phyloP scores from a whole-genome alignment of 2,329 filamentous ascomycete species.

The Massarina eburnea region DNA sequence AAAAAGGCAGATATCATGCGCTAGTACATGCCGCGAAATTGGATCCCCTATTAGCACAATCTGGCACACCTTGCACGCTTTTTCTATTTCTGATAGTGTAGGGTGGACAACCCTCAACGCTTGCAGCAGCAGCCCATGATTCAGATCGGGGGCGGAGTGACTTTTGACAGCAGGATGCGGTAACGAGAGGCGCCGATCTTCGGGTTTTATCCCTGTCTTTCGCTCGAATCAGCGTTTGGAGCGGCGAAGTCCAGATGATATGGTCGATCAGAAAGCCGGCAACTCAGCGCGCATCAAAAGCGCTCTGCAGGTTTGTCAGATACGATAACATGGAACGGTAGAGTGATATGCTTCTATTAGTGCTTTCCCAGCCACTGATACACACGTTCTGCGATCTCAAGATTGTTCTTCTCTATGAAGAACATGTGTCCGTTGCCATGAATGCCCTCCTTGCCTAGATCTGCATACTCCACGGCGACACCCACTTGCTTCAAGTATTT shows the following conservation, averaged over 20 bases:
- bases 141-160: too few species aligned
- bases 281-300: neutral
- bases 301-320: too few species aligned
- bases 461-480: slow-evolving; percentile 22
- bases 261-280: neutral
- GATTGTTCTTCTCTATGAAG: slow-evolving; percentile 38
- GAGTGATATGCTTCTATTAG: neutral
- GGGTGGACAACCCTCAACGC: neutral
- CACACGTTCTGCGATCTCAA: slow-evolving; percentile 20
- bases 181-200: neutral
- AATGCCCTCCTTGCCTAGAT: slow-evolving; percentile 61
- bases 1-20: neutral
- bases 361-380: slow-evolving; percentile 12
- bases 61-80: neutral
- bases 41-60: neutral
- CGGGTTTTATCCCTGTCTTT: neutral
- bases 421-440: slow-evolving; percentile 53
- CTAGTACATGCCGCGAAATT: neutral
- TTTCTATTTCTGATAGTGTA: neutral
- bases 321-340: too few species aligned
- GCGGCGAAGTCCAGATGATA: neutral
- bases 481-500: slow-evolving; percentile 52
- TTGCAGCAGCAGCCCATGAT: neutral
- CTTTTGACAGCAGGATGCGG: too few species aligned
- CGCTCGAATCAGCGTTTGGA: neutral